Evolutionary conservation across 345 rosid species (phyloP).

Genomic region (Populus deltoides): DNA sequence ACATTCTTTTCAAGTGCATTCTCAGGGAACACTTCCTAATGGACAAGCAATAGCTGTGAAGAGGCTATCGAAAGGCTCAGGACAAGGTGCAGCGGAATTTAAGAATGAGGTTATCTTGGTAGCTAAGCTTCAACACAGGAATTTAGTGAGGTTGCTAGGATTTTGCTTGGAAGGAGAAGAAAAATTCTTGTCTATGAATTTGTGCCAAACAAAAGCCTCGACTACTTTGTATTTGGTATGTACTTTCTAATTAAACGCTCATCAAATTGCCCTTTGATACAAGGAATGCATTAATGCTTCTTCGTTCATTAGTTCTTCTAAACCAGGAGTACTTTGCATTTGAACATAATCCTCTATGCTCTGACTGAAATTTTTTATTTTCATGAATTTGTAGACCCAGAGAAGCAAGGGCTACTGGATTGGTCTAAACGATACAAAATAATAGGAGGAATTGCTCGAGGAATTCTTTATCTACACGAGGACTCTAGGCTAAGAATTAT

Average conservation of each 20-base stretch:
- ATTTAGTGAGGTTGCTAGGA: slow-evolving; percentile 43
- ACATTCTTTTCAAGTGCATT: background rate
- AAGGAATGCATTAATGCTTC: background rate
- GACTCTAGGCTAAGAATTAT: slow-evolving; percentile 18
- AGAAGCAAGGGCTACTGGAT: background rate
- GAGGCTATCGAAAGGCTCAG: slow-evolving; percentile 37
- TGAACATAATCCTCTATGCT: too few species aligned
- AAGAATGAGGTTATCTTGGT: slow-evolving; percentile 46
- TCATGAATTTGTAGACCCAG: slow-evolving; percentile 5
- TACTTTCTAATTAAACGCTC: background rate
- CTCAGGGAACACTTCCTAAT: slow-evolving; percentile 39
- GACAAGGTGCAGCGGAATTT: slow-evolving; percentile 46
- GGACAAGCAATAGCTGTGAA: slow-evolving; percentile 48
- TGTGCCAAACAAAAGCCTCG: slow-evolving; percentile 49
- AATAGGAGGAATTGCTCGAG: slow-evolving; percentile 23
- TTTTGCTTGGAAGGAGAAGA: slow-evolving; percentile 47
- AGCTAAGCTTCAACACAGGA: slow-evolving; percentile 49
- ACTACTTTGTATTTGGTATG: slow-evolving; percentile 35
- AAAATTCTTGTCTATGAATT: slow-evolving; percentile 49
- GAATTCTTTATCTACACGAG: slow-evolving; percentile 25
- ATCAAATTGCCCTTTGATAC: background rate
- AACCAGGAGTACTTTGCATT: background rate
- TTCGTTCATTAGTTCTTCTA: background rate
- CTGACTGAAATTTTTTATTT: background rate
- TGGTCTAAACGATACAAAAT: slow-evolving; percentile 22